Evolutionary conservation across 352 stramenopile genomes (phyloP).

Genomic region (Aphanomyces stellatus): DNA sequence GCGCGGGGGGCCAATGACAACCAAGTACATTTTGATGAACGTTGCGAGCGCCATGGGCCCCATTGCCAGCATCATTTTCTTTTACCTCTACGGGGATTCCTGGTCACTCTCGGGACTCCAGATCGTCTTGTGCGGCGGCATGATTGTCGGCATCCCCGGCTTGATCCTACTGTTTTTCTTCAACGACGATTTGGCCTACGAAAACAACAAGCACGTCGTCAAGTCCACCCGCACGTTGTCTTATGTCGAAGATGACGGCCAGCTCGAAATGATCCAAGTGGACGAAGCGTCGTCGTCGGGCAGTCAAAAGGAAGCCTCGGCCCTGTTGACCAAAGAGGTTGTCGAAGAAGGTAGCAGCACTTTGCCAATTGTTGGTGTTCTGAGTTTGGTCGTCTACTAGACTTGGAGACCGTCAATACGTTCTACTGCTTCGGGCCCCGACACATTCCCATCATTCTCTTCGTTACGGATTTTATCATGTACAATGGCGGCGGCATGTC

Average conservation of each 20-base stretch:
- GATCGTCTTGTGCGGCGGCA: slow-evolving; percentile 55
- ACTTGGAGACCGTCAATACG: neutral
- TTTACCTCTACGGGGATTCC: slow-evolving; percentile 53
- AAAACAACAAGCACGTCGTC: slow-evolving; percentile 34
- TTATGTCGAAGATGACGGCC: slow-evolving; percentile 8
- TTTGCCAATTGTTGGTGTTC: slow-evolving; percentile 4
- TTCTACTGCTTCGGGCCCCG: slow-evolving; percentile 57
- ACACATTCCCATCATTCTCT: slow-evolving; percentile 59
- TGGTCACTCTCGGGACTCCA: slow-evolving; percentile 57
- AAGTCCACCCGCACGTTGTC: slow-evolving; percentile 20
- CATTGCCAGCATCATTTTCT: slow-evolving; percentile 51
- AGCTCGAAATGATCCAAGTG: too few species aligned
- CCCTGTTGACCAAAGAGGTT: too few species aligned
- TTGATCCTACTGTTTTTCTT: slow-evolving; percentile 70
- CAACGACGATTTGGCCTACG: slow-evolving; percentile 64
- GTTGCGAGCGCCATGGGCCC: slow-evolving; percentile 40
- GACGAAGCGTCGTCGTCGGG: too few species aligned
- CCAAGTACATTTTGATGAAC: slow-evolving; percentile 59
- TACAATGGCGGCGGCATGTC: slow-evolving; percentile 76
- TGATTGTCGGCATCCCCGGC: slow-evolving; percentile 43
- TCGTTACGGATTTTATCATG: slow-evolving; percentile 71
- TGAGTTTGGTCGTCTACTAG: neutral
- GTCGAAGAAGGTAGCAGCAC: too few species aligned
- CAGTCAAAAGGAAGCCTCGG: too few species aligned
- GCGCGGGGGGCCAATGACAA: slow-evolving; percentile 65